Percentiles rank a stretch among this genome's conserved stretches.
phyloP scores from a whole-genome alignment of 1,284 basidiomycete species.

The Irpex sp. region DNA sequence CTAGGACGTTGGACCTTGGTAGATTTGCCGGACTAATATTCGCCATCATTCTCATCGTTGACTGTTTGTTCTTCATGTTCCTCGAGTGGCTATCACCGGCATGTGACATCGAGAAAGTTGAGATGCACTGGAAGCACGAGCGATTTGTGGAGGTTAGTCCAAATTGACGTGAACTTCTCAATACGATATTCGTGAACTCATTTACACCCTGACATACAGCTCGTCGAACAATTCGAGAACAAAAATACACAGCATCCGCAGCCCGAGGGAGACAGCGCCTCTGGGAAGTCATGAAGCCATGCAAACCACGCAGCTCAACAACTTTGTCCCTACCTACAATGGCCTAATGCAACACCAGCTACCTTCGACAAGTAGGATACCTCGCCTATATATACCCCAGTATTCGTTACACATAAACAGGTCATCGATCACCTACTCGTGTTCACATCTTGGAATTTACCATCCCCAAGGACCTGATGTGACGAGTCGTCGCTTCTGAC shows the following conservation, averaged over 20 bases:
- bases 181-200: not conserved
- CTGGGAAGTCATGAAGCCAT: too few species aligned
- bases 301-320: too few species aligned
- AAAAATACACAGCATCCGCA: not conserved
- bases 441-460: too few species aligned
- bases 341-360: too few species aligned
- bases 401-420: too few species aligned
- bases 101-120: conserved; percentile 66
- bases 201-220: not conserved
- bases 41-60: conserved; percentile 74
- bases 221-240: not conserved
- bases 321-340: too few species aligned
- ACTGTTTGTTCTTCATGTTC: conserved; percentile 74
- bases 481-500: too few species aligned
- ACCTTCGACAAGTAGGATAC: too few species aligned
- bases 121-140: conserved; percentile 38
- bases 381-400: too few species aligned
- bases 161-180: not conserved
- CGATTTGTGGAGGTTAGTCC: conserved; percentile 30
- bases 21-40: conserved; percentile 76
- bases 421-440: too few species aligned
- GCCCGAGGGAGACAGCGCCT: too few species aligned
- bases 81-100: conserved; percentile 77
- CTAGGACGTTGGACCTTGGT: conserved; percentile 39
- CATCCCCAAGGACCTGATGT: too few species aligned